Evolutionary conservation across 108 stramenopile genomes (phyloP).

Genomic region (Nitzschia inconspicua): DNA sequence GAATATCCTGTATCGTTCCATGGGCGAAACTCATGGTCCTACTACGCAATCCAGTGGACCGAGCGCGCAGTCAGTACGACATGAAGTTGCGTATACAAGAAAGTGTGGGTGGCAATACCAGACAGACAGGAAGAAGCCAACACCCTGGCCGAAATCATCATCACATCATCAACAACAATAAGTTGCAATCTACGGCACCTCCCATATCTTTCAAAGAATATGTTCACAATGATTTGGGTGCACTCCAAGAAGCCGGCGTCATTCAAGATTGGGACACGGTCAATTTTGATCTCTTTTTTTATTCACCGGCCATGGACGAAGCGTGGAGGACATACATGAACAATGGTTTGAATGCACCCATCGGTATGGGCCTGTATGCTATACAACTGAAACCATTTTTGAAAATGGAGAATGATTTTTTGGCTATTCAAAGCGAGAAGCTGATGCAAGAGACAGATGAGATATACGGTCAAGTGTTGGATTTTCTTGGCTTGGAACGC

Average conservation of each 20-base stretch:
- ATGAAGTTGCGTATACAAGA: constrained; percentile 58
- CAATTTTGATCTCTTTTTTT: constrained; percentile 41
- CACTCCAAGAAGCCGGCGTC: constrained; percentile 55
- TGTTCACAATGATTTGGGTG: constrained; percentile 64
- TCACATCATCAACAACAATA: too few relatives aligned
- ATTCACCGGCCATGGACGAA: constrained; percentile 40
- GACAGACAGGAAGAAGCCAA: too few relatives aligned
- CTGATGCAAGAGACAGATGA: constrained; percentile 29
- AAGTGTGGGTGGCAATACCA: background rate
- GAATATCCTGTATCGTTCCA: constrained; percentile 24
- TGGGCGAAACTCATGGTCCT: constrained; percentile 79
- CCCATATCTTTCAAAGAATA: constrained; percentile 44
- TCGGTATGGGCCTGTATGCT: constrained; percentile 86
- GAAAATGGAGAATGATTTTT: constrained; percentile 31
- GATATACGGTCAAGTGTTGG: constrained; percentile 22
- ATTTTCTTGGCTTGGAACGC: constrained; percentile 13
- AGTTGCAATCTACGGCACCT: constrained; percentile 20
- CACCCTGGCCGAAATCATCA: too few relatives aligned
- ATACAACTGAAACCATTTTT: constrained; percentile 84
- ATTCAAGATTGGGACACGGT: constrained; percentile 51
- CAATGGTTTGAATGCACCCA: constrained; percentile 64
- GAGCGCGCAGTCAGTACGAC: constrained; percentile 84
- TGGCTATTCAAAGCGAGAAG: constrained; percentile 74
- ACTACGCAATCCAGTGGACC: constrained; percentile 82
- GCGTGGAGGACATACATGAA: constrained; percentile 50